A percentile compares a stretch with the other conserved stretches of the same genome.
These are phyloP conservation scores for Aquilaria malaccensis DNA, from an alignment of 345 rosid genomes.

Conservation along the genomic window DNA sequence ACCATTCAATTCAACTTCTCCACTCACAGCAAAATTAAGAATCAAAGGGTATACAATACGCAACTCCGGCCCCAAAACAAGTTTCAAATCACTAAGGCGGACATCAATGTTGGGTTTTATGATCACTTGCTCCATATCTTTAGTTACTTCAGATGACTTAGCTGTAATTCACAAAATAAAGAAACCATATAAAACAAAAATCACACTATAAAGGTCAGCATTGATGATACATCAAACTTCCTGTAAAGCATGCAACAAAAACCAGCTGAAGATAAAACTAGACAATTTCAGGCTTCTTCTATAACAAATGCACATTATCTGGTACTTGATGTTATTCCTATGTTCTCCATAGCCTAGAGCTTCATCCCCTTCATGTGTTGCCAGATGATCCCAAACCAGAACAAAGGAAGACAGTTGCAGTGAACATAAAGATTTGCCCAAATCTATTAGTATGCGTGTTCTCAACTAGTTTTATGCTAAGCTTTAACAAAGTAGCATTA, in stretches of 20 bases:
- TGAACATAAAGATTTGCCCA: too few relatives aligned
- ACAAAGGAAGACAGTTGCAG: too few relatives aligned
- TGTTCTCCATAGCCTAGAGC: neutral
- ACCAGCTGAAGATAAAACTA: too few relatives aligned
- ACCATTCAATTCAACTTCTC: conserved; percentile 89
- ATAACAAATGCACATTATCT: neutral
- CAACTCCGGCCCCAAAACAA: conserved; percentile 89
- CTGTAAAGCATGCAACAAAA: neutral
- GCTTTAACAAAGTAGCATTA: too few relatives aligned
- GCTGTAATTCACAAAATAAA: conserved; percentile 31
- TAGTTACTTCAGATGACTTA: conserved; percentile 59
- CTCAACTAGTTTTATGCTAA: too few relatives aligned
- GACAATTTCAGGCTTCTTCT: too few relatives aligned
- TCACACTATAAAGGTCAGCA: neutral
- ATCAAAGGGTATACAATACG: conserved; percentile 89
- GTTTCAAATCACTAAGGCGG: conserved; percentile 84
- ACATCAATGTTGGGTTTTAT: conserved; percentile 77
- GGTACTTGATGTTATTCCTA: neutral
- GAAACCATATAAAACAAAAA: neutral
- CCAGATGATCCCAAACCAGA: too few relatives aligned
- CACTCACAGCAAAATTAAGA: conserved; percentile 89
- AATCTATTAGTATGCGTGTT: too few relatives aligned
- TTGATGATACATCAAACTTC: neutral
- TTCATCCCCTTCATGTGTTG: neutral
- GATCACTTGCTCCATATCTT: conserved; percentile 56